These are phyloP conservation scores for Meripilus lineatus DNA, from an alignment of 1,284 basidiomycete species.

Conservation along the genomic window DNA sequence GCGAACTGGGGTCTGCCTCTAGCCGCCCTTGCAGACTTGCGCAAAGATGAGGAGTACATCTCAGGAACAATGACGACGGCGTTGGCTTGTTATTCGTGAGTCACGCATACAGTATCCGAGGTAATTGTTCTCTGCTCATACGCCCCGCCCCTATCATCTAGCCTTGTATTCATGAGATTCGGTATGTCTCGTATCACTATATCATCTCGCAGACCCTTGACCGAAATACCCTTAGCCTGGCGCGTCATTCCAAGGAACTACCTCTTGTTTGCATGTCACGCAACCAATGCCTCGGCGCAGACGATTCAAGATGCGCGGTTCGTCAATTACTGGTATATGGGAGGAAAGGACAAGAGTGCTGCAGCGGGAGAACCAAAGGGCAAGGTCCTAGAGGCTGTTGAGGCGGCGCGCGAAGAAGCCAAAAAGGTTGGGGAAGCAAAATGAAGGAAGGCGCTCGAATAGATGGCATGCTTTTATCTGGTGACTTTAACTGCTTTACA, in stretches of 20 bases:
- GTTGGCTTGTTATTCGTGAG: conserved; percentile 87
- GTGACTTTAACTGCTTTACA: too few relatives aligned
- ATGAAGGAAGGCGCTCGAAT: too few relatives aligned
- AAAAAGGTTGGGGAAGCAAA: conserved; percentile 32
- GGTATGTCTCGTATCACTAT: conserved; percentile 40
- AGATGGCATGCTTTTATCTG: too few relatives aligned
- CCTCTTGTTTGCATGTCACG: conserved; percentile 89
- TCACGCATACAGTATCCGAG: conserved; percentile 21
- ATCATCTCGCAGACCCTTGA: conserved; percentile 1
- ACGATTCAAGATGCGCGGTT: conserved; percentile 79
- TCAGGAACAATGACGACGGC: conserved; percentile 94
- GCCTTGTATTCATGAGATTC: conserved; percentile 93
- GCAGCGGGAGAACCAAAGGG: conserved; percentile 15
- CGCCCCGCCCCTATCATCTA: conserved; percentile 27
- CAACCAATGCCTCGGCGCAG: conserved; percentile 88
- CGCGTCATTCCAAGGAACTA: conserved; percentile 93
- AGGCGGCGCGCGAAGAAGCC: conserved; percentile 35
- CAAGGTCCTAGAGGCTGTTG: conserved; percentile 47
- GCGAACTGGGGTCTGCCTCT: conserved; percentile 97
- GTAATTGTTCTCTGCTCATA: neutral
- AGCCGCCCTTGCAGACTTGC: conserved; percentile 85
- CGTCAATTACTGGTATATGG: conserved; percentile 84
- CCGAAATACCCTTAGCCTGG: conserved; percentile 62
- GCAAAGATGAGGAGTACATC: conserved; percentile 92
- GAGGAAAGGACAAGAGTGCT: conserved; percentile 67